phyloP scores from a whole-genome alignment of 2,329 filamentous ascomycete species.

The Fonsecaea nubica region DNA sequence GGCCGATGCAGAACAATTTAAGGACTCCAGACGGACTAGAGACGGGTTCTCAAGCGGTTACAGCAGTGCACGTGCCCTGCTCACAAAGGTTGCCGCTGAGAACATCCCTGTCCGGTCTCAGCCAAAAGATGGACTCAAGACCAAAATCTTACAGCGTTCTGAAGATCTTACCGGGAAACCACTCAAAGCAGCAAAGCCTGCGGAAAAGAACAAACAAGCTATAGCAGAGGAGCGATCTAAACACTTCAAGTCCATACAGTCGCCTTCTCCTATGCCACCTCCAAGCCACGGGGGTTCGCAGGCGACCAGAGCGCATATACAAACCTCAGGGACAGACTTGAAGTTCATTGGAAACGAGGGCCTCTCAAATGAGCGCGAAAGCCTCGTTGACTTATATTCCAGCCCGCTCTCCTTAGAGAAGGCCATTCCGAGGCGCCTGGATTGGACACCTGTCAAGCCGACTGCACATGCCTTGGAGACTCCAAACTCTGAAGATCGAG shows the following conservation, averaged over 20 bases:
- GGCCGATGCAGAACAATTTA: conserved; percentile 25
- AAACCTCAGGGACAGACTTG: neutral
- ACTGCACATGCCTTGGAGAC: conserved; percentile 3
- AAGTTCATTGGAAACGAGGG: neutral
- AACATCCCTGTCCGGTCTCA: conserved; percentile 29
- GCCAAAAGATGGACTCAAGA: conserved; percentile 25
- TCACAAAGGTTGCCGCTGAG: conserved; percentile 29
- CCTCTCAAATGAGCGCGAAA: neutral
- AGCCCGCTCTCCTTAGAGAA: conserved; percentile 44
- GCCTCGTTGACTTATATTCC: neutral
- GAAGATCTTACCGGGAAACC: neutral
- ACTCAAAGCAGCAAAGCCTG: neutral
- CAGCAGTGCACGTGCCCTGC: conserved; percentile 26
- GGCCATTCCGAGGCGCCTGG: conserved; percentile 62
- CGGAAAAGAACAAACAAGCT: neutral
- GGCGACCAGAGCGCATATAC: neutral
- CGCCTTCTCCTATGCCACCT: neutral
- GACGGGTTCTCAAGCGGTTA: conserved; percentile 34
- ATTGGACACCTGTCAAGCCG: conserved; percentile 71
- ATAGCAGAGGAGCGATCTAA: conserved; percentile 9
- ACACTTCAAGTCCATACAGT: conserved; percentile 5
- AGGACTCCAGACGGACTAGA: conserved; percentile 25
- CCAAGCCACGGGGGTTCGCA: neutral
- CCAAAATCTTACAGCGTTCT: conserved; percentile 9
- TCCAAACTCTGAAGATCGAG: conserved; percentile 7